phyloP scores from a whole-genome alignment of 1,284 basidiomycete species.

The Malassezia arunalokei region DNA sequence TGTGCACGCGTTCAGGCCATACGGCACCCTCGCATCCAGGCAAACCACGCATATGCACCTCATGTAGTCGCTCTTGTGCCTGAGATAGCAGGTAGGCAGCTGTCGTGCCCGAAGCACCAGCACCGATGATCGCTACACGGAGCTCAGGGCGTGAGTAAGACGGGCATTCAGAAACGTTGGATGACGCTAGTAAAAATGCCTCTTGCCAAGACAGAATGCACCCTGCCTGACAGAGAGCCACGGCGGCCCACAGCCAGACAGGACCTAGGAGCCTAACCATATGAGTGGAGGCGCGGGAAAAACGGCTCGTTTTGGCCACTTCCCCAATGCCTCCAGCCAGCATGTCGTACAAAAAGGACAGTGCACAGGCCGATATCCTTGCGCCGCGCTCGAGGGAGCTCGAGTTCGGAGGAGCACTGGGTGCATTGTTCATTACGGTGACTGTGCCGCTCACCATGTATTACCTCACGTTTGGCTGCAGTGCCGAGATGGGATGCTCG shows the following conservation, averaged over 20 bases:
- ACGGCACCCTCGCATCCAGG: not conserved
- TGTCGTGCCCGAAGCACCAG: constrained; percentile 72
- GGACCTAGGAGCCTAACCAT: too few relatives aligned
- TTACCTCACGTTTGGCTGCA: constrained; percentile 71
- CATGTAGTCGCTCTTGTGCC: constrained; percentile 42
- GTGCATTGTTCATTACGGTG: constrained; percentile 62
- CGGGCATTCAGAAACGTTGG: constrained; percentile 1
- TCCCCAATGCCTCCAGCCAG: not conserved
- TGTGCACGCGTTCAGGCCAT: constrained; percentile 49
- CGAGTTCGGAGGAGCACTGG: constrained; percentile 76
- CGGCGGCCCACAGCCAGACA: too few relatives aligned
- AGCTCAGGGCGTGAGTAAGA: not conserved
- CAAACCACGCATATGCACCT: not conserved
- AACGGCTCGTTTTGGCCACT: not conserved
- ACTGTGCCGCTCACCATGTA: constrained; percentile 65
- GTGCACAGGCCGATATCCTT: constrained; percentile 25
- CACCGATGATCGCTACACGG: constrained; percentile 67
- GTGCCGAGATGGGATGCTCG: constrained; percentile 51
- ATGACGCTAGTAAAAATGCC: not conserved
- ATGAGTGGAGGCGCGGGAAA: too few relatives aligned
- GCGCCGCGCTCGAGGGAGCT: constrained; percentile 53
- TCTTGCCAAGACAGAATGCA: too few relatives aligned
- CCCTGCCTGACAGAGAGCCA: too few relatives aligned
- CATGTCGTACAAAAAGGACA: not conserved
- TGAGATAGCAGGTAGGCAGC: constrained; percentile 72